Evolutionary conservation across 2,329 filamentous ascomycete genomes (phyloP), one percentile per base, ranked within the genome.

Genomic region (Sarocladiaceae sp.): DNA sequence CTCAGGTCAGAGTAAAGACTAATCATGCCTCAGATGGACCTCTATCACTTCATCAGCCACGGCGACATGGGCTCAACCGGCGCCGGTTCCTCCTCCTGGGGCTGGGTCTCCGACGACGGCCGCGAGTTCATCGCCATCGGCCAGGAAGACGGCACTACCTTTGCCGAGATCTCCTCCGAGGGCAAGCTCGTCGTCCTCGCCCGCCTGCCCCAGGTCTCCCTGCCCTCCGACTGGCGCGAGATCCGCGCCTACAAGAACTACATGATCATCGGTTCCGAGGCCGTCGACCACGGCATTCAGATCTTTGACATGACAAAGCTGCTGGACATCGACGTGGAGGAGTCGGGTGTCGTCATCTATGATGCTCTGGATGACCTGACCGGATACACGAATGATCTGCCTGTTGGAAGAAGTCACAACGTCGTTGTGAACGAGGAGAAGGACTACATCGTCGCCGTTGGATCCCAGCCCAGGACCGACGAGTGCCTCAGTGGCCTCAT

Each of bases 271-370:
- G 63, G 63, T 20, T 62, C 58, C 45, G 63, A 66, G 52, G 69
- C 72, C 5, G 51, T 53, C 11, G 57, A 60, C 44, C 76, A 81
- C 55, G 72, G 73, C 29, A 68, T 82, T 34, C 78, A 82, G 58
- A 72, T 81, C 56, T 82, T 82, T 51, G 77, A 82, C 55, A 68
- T 79, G 71, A 72, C 64, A 52, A 78, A 71, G 60, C 65, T 76
- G 3, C 55, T 69, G 32, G 57, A 58, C 21, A 52, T 76, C 44
- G 61, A 70, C 53, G 62, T 67, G 6, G 24, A n/a, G n/a, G n/a
- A n/a, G n/a, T n/a, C 21, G 21, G 29, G 20, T 9, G 23, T 24
- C 37, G 24, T 29, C 6, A 41, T 24, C 23, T 41, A 27, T 15
- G 19, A 41, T 15, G 20, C 19, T 16, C 15, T 15, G 15, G 19